Percentiles rank a stretch among this genome's conserved stretches.
Conservation (phyloP, 129 eudicot species). For the Pseudognaphalium luteoalbum region DNA sequence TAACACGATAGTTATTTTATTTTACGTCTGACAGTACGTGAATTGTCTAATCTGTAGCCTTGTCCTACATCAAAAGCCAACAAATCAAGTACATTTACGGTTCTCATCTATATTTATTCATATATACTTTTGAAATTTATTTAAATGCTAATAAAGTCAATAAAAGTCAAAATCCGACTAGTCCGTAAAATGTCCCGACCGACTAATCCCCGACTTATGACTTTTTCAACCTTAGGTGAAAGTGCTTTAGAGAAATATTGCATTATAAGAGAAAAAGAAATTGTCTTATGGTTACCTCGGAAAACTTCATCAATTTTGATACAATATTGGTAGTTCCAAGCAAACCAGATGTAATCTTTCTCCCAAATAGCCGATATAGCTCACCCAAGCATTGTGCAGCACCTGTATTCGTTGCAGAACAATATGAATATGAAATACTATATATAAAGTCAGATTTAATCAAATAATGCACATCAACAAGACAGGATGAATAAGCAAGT, state of each 20-base stretch:
- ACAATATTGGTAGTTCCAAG: slow-evolving; percentile 81
- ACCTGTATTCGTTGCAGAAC: slow-evolving; percentile 44
- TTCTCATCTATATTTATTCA: too few relatives aligned
- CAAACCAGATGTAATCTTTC: slow-evolving; percentile 86
- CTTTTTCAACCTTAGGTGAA: too few relatives aligned
- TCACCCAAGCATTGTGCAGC: slow-evolving; percentile 96
- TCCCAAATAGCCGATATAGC: slow-evolving; percentile 81
- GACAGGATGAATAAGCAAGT: slow-evolving; percentile 14
- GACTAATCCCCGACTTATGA: too few relatives aligned
- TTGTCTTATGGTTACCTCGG: slow-evolving; percentile 56
- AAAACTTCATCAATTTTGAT: slow-evolving; percentile 76
- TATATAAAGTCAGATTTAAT: neutral
- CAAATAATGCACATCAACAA: neutral
- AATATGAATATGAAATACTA: slow-evolving; percentile 6
- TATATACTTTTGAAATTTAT: too few relatives aligned
- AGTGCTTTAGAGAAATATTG: slow-evolving; percentile 19
- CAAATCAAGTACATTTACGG: too few relatives aligned
- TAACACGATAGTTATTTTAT: too few relatives aligned
- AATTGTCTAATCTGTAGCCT: too few relatives aligned
- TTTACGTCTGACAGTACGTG: too few relatives aligned
- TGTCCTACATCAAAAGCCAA: too few relatives aligned
- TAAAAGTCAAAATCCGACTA: too few relatives aligned
- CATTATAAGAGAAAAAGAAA: slow-evolving; percentile 1
- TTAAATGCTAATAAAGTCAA: too few relatives aligned
- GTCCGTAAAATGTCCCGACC: too few relatives aligned